Percentiles rank a stretch among this genome's conserved stretches.
phyloP scores from a whole-genome alignment of 306 rosid genomes.

The Castanospermum australe region DNA sequence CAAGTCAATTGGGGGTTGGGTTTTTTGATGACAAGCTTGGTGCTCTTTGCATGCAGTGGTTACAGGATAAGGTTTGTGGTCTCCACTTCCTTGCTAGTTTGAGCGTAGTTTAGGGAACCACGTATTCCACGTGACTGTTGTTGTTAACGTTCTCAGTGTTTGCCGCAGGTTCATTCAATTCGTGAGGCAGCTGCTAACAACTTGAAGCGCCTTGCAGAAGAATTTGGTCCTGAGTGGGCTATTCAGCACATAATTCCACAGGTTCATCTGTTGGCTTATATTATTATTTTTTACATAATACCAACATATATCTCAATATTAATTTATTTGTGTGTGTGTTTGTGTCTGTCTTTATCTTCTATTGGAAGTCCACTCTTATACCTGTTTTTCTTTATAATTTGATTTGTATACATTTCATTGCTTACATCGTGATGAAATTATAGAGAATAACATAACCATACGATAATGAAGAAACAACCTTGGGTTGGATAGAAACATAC shows the following conservation, averaged over 20 bases:
- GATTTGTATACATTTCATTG: slow-evolving; percentile 6
- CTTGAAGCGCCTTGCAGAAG: slow-evolving; percentile 89
- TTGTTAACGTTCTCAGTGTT: neutral
- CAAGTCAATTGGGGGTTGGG: slow-evolving; percentile 87
- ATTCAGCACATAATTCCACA: slow-evolving; percentile 83
- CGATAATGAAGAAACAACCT: neutral
- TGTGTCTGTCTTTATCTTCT: neutral
- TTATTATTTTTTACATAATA: neutral
- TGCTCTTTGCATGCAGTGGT: slow-evolving; percentile 92
- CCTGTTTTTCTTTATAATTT: neutral
- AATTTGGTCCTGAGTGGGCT: slow-evolving; percentile 91
- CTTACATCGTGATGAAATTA: neutral
- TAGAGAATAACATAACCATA: neutral
- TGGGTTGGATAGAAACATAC: neutral
- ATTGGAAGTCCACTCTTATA: neutral
- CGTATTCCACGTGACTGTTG: neutral
- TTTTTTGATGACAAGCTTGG: slow-evolving; percentile 93
- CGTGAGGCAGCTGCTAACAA: slow-evolving; percentile 90
- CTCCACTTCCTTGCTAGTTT: neutral
- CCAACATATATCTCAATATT: neutral
- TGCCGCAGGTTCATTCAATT: slow-evolving; percentile 63
- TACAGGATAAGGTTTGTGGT: slow-evolving; percentile 73
- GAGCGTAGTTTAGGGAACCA: neutral
- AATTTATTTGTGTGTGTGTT: neutral
- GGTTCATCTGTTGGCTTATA: slow-evolving; percentile 39